Evolutionary conservation across 2,329 filamentous ascomycete species (phyloP).

Genomic region (Septoria petroselini): DNA sequence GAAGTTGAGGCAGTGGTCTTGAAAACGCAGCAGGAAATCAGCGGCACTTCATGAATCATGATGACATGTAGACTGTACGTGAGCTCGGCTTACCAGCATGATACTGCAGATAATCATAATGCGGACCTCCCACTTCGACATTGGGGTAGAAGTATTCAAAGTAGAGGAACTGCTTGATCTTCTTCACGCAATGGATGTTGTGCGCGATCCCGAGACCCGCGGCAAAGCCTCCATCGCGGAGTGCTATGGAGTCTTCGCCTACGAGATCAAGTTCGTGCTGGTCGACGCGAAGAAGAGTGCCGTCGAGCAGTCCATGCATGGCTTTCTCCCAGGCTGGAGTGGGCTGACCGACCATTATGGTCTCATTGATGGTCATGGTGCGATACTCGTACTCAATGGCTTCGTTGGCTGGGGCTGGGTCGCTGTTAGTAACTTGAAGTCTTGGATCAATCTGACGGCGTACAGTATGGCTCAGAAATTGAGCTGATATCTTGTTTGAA

Average conservation of each 20-base stretch:
- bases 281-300: constrained; percentile 13
- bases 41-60: no score
- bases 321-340: constrained; percentile 13
- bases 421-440: not conserved
- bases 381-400: constrained; percentile 19
- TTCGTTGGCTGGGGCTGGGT: constrained; percentile 14
- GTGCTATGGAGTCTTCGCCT: constrained; percentile 7
- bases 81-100: constrained; percentile 9
- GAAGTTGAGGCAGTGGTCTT: constrained; percentile 21
- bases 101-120: constrained; percentile 14
- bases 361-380: constrained; percentile 13
- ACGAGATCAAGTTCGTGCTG: constrained; percentile 15
- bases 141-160: constrained; percentile 18
- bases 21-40: no score
- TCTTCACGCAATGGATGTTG: constrained; percentile 20
- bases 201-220: constrained; percentile 17
- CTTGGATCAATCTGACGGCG: not conserved
- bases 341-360: constrained; percentile 15
- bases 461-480: constrained; percentile 19
- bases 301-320: constrained; percentile 16
- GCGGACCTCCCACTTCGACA: constrained; percentile 6
- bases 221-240: constrained; percentile 15
- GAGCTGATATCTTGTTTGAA: constrained; percentile 5
- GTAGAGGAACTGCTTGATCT: constrained; percentile 19
- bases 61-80: not conserved